Base-by-base conservation (phyloP, 805 yeast genomes). In the Saturnispora diversa region DNA sequence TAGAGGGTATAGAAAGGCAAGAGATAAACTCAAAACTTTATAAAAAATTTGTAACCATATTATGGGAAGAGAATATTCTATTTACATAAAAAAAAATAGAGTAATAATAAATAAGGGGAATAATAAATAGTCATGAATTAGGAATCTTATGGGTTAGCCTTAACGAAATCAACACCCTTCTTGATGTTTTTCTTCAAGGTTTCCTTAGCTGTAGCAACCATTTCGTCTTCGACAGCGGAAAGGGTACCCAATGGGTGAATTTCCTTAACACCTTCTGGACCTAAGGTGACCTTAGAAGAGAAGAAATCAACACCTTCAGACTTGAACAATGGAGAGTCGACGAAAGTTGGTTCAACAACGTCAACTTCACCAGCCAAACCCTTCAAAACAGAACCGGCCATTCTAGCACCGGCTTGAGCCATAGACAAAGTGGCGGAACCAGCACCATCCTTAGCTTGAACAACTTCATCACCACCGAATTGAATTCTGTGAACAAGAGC, bases 371-470 rank as follows among this genome's bases (percentile, higher is more conserved):
- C 74, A 26, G 66, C 58, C 39, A 63, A 68, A 60, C 66, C 79
- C 60, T 70, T 66, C 60, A 83, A 68, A 43, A 83, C 74, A 38
- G 80, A 68, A 55, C 74, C 75, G 39, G 86, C 81, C 52, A 83
- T 75, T 59, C 77, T 74, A 59, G 78, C 83, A 55, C 88, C 90
- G 34, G 90, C 88, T 56, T 78, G 81, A 8, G 97, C 97, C 97
- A 88, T 90, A 23, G 95, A 84, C 50, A 88, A 71, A 27, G 97
- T 88, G 43, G 97, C 97, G 36, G 95, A 84, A 30, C 97, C 97
- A 39, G 80, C 80, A 49, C 97, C 97, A 54, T 84, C 81, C 69
- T 88, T 88, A 42, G 97, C 97, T 67, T 83, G 71, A 49, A 88
- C 97, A 35, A 88, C 95, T 65, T 90, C 97, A 60, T 88, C 97